These are phyloP conservation scores for Mycena rosella DNA, from an alignment of 768 basidiomycete genomes.

Conservation along the genomic window DNA sequence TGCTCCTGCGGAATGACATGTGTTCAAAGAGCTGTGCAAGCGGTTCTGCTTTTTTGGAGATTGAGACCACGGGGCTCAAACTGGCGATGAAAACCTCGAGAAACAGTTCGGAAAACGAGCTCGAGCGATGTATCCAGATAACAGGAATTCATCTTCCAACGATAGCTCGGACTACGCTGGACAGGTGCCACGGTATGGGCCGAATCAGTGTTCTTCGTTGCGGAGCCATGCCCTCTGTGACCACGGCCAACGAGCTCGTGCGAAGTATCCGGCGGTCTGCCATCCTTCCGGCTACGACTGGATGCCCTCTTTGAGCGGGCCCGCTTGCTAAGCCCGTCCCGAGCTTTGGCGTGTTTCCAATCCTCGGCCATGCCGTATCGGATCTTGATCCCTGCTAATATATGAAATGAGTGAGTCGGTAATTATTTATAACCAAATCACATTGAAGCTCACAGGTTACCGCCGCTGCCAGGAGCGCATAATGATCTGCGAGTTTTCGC, in stretches of 20 bases:
- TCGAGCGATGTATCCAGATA: conserved; percentile 2
- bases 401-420: no score
- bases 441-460: background rate
- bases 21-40: background rate
- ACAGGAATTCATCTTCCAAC: background rate
- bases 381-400: background rate
- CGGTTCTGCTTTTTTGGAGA: background rate
- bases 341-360: background rate
- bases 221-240: no score
- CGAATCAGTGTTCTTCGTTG: background rate
- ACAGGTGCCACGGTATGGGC: background rate
- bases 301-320: no score
- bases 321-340: background rate
- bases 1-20: background rate
- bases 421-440: background rate
- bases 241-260: background rate
- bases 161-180: background rate
- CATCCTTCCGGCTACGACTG: background rate
- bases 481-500: background rate
- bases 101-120: background rate
- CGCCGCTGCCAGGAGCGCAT: background rate
- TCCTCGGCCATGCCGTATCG: background rate
- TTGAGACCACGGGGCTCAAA: background rate
- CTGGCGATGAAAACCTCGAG: background rate
- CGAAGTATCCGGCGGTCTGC: conserved; percentile 6